Evolutionary conservation across 2,329 filamentous ascomycete species (phyloP), one percentile per base, ranked within the genome.

Genomic region (Podosphaera leucotricha): DNA sequence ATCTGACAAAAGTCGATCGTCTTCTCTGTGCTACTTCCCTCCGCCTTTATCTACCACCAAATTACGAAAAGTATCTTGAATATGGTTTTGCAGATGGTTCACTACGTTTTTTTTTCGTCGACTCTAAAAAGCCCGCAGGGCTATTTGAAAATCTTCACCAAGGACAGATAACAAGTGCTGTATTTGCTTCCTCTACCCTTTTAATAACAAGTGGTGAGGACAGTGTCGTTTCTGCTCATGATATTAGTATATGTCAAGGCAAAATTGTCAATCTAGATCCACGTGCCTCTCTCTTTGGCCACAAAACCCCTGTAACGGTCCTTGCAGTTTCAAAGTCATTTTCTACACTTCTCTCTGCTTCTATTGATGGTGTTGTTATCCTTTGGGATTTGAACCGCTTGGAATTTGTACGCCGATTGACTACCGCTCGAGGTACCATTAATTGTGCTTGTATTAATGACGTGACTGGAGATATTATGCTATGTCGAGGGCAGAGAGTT

Each of bases 71-170:
- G 53, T 93, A 84, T 55, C 71, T 95, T 52, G 85, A 94, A 62
- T 95, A 87, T 87, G 87, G 87, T 1, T 95, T 92, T 54, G 80
- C 83, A 0, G 90, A 98, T 59, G 83, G 82, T 53, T 92, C 83
- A 52, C 72, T 98, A 22, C 79, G 90, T 3, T 95, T 98, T 65
- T 93, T 83, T 62, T 74, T 80, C 45, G 76, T 79, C 41, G 84
- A 93, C 51, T 82, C 74, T 46, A 77, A 82, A 55, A 86, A 83
- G 65, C 67, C 80, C 19, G 74, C 92, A 30, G 87, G 87, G 0
- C 69, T 94, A 16, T 93, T 87, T 56, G 90, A 98, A 60, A 92
- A 95, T 56, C 67, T 94, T 2, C 90, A 98, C 57, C 78, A 87
- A 46, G 85, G 86, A 3, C 85, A 93, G 57, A 71, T 98, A 22